Conservation (phyloP, 108 stramenopile genomes). For the Skeletonema menzelii region DNA sequence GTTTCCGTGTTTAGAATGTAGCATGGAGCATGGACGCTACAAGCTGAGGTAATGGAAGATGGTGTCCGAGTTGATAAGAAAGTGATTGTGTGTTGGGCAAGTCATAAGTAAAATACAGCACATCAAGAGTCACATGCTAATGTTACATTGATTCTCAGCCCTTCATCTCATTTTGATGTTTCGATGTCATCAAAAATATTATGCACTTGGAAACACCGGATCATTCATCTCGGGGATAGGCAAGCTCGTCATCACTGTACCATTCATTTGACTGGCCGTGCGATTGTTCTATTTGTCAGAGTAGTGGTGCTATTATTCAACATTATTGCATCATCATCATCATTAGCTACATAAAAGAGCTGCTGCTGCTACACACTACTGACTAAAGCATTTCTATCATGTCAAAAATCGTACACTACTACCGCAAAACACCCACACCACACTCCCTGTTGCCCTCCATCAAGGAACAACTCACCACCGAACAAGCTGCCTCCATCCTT, state of each 20-base stretch:
- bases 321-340: no score
- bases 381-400: not conserved
- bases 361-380: not conserved
- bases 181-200: not conserved
- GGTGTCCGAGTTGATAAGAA: no score
- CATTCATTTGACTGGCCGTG: no score
- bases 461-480: conserved; percentile 58
- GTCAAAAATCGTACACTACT: conserved; percentile 73
- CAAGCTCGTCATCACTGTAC: not conserved
- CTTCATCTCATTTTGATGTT: not conserved
- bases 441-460: conserved; percentile 79
- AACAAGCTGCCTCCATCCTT: conserved; percentile 47
- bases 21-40: no score
- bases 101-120: not conserved
- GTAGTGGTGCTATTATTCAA: no score
- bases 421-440: conserved; percentile 70
- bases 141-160: not conserved
- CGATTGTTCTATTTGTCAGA: no score
- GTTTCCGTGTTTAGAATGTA: no score
- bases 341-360: no score
- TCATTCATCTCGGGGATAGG: no score
- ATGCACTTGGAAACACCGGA: no score
- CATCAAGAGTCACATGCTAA: not conserved
- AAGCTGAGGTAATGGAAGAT: no score
- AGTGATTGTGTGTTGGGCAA: not conserved